Conservation (phyloP, 78 protist species). For the Dictyostelium brefeldianum region DNA sequence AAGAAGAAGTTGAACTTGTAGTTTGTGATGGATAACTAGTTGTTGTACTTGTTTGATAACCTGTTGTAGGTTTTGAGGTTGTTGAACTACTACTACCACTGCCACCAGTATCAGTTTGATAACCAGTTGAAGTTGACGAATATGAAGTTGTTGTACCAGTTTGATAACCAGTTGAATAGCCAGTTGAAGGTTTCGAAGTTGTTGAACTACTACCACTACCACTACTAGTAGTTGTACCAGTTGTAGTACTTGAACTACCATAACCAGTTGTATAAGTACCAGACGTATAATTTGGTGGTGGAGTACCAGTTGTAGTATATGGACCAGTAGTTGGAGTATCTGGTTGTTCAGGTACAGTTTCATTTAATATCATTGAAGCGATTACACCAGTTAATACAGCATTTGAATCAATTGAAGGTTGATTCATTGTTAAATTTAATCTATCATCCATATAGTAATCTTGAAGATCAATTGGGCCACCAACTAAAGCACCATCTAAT, state of each 20-base stretch:
- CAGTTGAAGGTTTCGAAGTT: neutral
- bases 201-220: neutral
- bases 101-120: neutral
- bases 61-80: neutral
- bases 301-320: neutral
- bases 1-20: neutral
- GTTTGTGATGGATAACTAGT: no score
- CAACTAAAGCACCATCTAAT: slow-evolving; percentile 48
- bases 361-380: slow-evolving; percentile 1
- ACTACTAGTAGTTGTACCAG: no score
- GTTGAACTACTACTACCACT: neutral
- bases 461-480: slow-evolving; percentile 19
- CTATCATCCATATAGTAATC: neutral
- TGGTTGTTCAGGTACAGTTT: neutral
- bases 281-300: neutral
- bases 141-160: neutral
- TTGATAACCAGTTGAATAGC: neutral
- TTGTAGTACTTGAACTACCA: neutral
- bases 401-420: slow-evolving; percentile 14
- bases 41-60: neutral
- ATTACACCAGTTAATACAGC: neutral
- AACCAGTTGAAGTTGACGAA: neutral
- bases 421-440: neutral
- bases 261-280: neutral
- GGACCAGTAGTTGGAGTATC: slow-evolving; percentile 7